phyloP scores from a whole-genome alignment of 2,329 filamentous ascomycete genomes.

The Calonectria crousiana region DNA sequence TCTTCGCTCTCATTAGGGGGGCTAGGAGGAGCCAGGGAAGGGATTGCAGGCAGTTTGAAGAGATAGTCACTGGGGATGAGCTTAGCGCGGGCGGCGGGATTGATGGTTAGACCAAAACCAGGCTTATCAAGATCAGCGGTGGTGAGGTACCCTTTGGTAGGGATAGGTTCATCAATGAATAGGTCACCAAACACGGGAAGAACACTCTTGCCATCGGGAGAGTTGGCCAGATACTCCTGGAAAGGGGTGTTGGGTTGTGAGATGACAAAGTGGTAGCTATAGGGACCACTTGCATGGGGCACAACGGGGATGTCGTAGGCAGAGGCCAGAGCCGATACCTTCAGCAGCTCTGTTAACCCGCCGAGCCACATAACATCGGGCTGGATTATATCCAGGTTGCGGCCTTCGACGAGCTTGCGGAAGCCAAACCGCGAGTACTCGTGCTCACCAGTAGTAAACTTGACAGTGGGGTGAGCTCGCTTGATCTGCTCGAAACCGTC shows the following conservation, averaged over 20 bases:
- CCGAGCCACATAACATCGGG: conserved; percentile 99
- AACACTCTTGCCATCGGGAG: conserved; percentile 89
- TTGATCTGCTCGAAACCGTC: conserved; percentile 93
- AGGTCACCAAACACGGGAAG: conserved; percentile 92
- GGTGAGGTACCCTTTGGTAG: conserved; percentile 83
- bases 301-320: conserved; percentile 96
- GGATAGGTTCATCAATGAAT: conserved; percentile 92
- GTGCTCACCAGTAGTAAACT: conserved; percentile 96
- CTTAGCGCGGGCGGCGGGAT: conserved; percentile 77
- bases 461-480: conserved; percentile 87
- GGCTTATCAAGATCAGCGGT: conserved; percentile 86
- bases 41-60: conserved; percentile 73
- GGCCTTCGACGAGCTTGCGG: conserved; percentile 91
- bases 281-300: conserved; percentile 93
- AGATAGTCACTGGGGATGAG: conserved; percentile 82
- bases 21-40: conserved; percentile 53
- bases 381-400: conserved; percentile 94
- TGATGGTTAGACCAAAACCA: conserved; percentile 90
- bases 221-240: conserved; percentile 96
- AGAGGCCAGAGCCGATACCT: conserved; percentile 87
- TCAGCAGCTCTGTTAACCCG: conserved; percentile 90
- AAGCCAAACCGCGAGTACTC: conserved; percentile 96
- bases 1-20: conserved; percentile 40
- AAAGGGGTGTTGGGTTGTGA: conserved; percentile 94
- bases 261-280: conserved; percentile 96